phyloP scores from a whole-genome alignment of 2,329 filamentous ascomycete species.

The Penicillium sp. region DNA sequence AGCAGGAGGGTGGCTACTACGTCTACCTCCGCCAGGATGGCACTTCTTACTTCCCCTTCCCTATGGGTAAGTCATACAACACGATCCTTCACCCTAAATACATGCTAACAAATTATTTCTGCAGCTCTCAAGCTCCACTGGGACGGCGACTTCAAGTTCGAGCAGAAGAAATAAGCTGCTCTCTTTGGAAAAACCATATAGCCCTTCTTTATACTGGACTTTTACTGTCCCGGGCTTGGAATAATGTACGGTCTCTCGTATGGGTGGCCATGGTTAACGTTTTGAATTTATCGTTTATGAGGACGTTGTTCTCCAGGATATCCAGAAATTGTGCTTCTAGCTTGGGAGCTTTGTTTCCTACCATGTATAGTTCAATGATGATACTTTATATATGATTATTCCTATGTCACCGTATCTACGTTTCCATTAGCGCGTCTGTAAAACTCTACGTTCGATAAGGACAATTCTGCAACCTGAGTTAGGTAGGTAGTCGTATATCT shows the following conservation, averaged over 20 bases:
- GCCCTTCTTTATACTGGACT: background rate
- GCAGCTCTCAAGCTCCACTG: conserved; percentile 48
- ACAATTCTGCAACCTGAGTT: no score
- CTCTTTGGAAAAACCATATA: background rate
- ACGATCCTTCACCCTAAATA: background rate
- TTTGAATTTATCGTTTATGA: conserved; percentile 15
- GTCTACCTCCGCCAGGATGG: conserved; percentile 68
- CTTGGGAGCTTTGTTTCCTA: conserved; percentile 10
- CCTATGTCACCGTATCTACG: no score
- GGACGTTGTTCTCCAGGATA: no score
- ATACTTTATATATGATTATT: background rate
- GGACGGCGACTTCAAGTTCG: conserved; percentile 36
- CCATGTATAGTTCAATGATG: conserved; percentile 20
- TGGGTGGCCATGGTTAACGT: conserved; percentile 6
- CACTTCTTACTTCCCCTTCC: conserved; percentile 56
- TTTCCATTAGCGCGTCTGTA: no score
- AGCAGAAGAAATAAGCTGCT: conserved; percentile 14
- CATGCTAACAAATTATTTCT: conserved; percentile 17
- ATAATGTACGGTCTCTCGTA: conserved; percentile 8
- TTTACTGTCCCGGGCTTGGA: background rate
- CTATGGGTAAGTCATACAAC: conserved; percentile 38
- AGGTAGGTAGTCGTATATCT: no score
- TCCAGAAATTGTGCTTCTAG: conserved; percentile 21
- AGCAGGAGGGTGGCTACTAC: conserved; percentile 54
- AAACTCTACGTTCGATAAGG: no score